These are phyloP conservation scores for Alternaria postmessia DNA, from an alignment of 2,329 filamentous ascomycete species.

Conservation along the genomic window DNA sequence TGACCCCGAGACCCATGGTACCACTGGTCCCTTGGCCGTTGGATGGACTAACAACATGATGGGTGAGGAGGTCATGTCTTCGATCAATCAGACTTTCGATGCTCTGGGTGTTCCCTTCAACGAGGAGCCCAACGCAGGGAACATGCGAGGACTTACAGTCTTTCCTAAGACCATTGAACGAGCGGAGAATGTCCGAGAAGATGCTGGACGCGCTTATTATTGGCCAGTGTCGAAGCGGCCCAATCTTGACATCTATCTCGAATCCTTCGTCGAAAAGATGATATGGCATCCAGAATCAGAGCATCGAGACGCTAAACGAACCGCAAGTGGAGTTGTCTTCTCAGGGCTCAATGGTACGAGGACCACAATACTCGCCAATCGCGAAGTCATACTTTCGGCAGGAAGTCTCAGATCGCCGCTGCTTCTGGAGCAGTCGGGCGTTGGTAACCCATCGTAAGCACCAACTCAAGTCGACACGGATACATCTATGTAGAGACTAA, in stretches of 20 bases:
- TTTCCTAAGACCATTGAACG: no score
- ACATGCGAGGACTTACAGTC: no score
- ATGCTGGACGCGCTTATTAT: constrained; percentile 6
- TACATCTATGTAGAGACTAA: not conserved
- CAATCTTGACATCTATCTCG: constrained; percentile 5
- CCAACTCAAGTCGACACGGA: not conserved
- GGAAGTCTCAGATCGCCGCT: constrained; percentile 3
- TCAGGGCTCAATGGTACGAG: not conserved
- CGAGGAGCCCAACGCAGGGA: no score
- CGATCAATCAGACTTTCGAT: not conserved
- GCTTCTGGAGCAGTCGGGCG: not conserved
- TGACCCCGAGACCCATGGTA: no score
- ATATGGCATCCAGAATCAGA: not conserved
- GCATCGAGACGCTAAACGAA: not conserved
- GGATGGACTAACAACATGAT: constrained; percentile 3
- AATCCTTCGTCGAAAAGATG: constrained; percentile 1
- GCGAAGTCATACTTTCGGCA: constrained; percentile 2
- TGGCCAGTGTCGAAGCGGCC: not conserved
- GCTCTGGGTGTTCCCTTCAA: not conserved
- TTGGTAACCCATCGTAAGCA: constrained; percentile 3
- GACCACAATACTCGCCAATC: not conserved
- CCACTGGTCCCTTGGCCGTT: not conserved
- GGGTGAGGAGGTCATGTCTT: not conserved
- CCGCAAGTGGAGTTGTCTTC: not conserved
- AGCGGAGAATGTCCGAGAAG: not conserved